Evolutionary conservation across 148 eudicot species (phyloP).

Genomic region (Vaccinium macrocarpon): DNA sequence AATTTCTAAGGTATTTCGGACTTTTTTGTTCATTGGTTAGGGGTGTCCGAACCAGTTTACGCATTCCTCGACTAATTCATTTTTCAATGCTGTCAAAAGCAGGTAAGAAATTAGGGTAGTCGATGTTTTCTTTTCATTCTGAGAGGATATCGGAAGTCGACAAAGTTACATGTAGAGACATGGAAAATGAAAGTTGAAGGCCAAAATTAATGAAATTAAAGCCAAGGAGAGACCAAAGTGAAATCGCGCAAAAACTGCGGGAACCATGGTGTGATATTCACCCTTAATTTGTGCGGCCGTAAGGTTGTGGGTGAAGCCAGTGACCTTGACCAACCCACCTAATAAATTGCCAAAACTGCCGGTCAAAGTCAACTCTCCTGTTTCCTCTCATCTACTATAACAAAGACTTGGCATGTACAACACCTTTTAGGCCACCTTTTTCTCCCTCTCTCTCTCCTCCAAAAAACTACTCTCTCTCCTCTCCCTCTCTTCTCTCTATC

Average conservation of each 20-base stretch:
- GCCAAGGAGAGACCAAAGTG: background rate
- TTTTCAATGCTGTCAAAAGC: too few species aligned
- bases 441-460: background rate
- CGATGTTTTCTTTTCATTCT: background rate
- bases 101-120: too few species aligned
- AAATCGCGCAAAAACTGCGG: background rate
- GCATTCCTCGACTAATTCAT: too few species aligned
- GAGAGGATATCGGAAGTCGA: background rate
- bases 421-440: background rate
- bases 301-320: background rate
- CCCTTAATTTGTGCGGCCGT: background rate
- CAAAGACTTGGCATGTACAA: background rate
- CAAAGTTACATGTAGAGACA: background rate
- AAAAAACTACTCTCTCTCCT: background rate
- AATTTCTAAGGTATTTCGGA: background rate
- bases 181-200: background rate
- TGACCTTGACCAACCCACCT: constrained; percentile 10
- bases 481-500: background rate
- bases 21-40: background rate
- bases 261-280: background rate
- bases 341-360: constrained; percentile 26
- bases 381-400: background rate
- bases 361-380: constrained; percentile 29
- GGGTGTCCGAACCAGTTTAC: too few species aligned
- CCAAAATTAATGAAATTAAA: background rate